Evolutionary conservation across 257 asterid genomes (phyloP).

Genomic region (Eustoma russellianum): DNA sequence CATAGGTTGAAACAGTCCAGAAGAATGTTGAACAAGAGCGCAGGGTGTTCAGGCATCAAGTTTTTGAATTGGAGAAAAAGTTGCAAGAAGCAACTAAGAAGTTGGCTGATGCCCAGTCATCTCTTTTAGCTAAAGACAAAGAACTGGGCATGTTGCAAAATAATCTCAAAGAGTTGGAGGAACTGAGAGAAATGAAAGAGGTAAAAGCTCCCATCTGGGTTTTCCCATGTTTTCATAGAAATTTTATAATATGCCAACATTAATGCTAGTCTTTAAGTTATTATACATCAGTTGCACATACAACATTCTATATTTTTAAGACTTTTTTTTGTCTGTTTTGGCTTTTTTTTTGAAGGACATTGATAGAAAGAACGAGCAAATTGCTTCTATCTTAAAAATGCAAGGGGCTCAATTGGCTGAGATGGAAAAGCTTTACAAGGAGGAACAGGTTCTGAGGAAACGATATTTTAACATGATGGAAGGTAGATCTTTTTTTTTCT

Average conservation of each 20-base stretch:
- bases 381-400: slow-evolving; percentile 90
- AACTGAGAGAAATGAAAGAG: slow-evolving; percentile 98
- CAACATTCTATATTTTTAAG: too few species aligned
- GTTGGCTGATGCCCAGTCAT: slow-evolving; percentile 45
- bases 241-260: slow-evolving; percentile 2
- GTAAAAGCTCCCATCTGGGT: slow-evolving; percentile 22
- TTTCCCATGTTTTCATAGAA: neutral
- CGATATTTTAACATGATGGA: slow-evolving; percentile 88
- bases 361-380: slow-evolving; percentile 92
- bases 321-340: neutral
- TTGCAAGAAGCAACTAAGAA: slow-evolving; percentile 48
- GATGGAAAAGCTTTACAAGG: slow-evolving; percentile 87
- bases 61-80: slow-evolving; percentile 69
- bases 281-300: neutral
- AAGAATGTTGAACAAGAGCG: slow-evolving; percentile 60
- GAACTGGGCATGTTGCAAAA: slow-evolving; percentile 58
- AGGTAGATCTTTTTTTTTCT: slow-evolving; percentile 46
- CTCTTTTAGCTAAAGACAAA: slow-evolving; percentile 46
- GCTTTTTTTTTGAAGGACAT: slow-evolving; percentile 48
- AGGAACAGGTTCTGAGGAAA: slow-evolving; percentile 84
- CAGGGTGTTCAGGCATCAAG: slow-evolving; percentile 42
- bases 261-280: neutral
- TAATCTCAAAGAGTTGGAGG: slow-evolving; percentile 80
- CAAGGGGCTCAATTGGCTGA: slow-evolving; percentile 96
- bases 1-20: slow-evolving; percentile 47